phyloP scores from a whole-genome alignment of 2,329 filamentous ascomycete species.

The Cladophialophora immunda region DNA sequence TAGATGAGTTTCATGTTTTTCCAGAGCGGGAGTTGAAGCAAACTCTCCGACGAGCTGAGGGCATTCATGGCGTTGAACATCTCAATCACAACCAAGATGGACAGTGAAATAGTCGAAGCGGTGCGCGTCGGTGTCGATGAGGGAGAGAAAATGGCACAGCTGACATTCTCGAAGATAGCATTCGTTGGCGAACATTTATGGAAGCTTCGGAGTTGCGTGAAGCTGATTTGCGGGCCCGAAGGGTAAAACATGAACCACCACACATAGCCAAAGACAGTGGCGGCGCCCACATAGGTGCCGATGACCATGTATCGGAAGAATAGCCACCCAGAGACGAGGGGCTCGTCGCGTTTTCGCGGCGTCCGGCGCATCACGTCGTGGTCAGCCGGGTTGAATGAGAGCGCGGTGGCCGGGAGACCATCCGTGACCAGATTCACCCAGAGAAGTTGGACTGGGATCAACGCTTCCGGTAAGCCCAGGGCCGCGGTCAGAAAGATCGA shows the following conservation, averaged over 20 bases:
- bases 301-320: slow-evolving; percentile 98
- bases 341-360: slow-evolving; percentile 90
- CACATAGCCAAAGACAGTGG: slow-evolving; percentile 96
- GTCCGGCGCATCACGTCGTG: slow-evolving; percentile 96
- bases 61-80: slow-evolving; percentile 99
- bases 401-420: slow-evolving; percentile 91
- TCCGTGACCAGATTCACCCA: slow-evolving; percentile 99
- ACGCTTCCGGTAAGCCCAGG: slow-evolving; percentile 94
- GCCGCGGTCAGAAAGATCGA: slow-evolving; percentile 98
- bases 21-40: slow-evolving; percentile 94
- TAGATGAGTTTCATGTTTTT: slow-evolving; percentile 98
- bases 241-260: slow-evolving; percentile 99
- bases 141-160: slow-evolving; percentile 89
- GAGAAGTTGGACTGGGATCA: slow-evolving; percentile 95
- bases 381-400: slow-evolving; percentile 98
- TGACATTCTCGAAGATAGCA: slow-evolving; percentile 83
- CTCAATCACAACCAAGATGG: slow-evolving; percentile 92
- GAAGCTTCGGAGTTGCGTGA: slow-evolving; percentile 91
- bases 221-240: slow-evolving; percentile 87
- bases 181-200: slow-evolving; percentile 76
- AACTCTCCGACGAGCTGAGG: slow-evolving; percentile 90
- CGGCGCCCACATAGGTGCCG: slow-evolving; percentile 90
- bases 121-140: slow-evolving; percentile 77
- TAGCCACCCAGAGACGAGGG: slow-evolving; percentile 91
- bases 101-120: slow-evolving; percentile 91